Conservation (phyloP, 208 protist genomes). For the Wallacemonas sp. region DNA sequence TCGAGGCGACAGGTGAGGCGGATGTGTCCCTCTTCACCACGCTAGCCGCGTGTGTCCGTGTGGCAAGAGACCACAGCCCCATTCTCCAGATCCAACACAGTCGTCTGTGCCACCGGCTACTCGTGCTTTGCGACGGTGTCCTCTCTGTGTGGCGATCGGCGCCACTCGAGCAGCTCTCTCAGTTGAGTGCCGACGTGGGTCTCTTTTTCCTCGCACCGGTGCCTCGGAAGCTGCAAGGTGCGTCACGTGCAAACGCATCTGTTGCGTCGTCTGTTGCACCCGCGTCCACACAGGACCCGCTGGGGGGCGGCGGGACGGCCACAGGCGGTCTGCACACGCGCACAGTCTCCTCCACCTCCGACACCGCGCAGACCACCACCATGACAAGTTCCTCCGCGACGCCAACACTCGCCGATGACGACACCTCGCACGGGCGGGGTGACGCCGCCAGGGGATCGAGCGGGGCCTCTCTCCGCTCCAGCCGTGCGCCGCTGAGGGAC, state of each 20-base stretch:
- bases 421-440: not conserved
- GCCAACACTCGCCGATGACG: not conserved
- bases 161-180: slow-evolving; percentile 22
- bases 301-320: not conserved
- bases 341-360: not conserved
- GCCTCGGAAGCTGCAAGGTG: not conserved
- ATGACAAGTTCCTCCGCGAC: not conserved
- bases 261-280: not conserved
- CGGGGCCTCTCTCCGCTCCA: not conserved
- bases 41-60: slow-evolving; percentile 23
- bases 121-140: slow-evolving; percentile 54
- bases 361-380: not conserved
- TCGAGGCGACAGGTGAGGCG: not conserved
- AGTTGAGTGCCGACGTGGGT: slow-evolving; percentile 26
- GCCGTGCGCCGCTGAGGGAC: not conserved
- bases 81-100: slow-evolving; percentile 77
- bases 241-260: not conserved
- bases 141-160: slow-evolving; percentile 34
- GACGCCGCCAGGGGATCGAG: not conserved
- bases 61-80: too few species aligned
- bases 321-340: not conserved
- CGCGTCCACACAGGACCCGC: not conserved
- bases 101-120: slow-evolving; percentile 57
- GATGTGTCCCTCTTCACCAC: slow-evolving; percentile 46
- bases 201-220: slow-evolving; percentile 38